Conservation (phyloP, 441 rosid species). For the Euphorbia corollata region DNA sequence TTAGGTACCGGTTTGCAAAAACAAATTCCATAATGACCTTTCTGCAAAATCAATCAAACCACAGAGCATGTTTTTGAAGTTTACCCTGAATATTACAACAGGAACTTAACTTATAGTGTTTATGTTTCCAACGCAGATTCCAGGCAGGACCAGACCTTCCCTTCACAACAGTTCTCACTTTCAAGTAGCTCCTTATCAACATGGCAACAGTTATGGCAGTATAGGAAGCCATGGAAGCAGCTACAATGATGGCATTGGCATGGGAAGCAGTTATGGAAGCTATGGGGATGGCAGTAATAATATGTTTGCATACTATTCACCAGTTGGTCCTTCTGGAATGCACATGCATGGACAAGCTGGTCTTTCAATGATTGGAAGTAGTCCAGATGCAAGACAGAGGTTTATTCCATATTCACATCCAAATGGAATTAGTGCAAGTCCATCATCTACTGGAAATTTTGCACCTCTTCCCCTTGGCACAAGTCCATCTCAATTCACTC, state of each 20-base stretch:
- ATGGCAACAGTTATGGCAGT: conserved; percentile 89
- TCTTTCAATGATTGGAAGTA: conserved; percentile 70
- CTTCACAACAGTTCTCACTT: conserved; percentile 79
- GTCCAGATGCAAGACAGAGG: conserved; percentile 88
- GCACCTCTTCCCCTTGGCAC: conserved; percentile 92
- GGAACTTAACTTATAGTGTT: not conserved
- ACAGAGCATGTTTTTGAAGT: not conserved
- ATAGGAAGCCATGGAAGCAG: conserved; percentile 85
- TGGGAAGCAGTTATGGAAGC: conserved; percentile 90
- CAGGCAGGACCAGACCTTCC: conserved; percentile 60
- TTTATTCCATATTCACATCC: conserved; percentile 72
- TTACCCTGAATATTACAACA: not conserved
- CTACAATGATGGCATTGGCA: conserved; percentile 75
- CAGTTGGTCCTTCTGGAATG: conserved; percentile 79
- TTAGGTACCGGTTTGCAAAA: too few relatives aligned
- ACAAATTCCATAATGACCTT: too few relatives aligned
- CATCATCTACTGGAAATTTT: conserved; percentile 60
- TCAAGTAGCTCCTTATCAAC: conserved; percentile 61
- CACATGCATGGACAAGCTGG: conserved; percentile 70
- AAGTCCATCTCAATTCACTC: conserved; percentile 97
- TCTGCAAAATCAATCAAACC: not conserved
- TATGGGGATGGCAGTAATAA: conserved; percentile 63
- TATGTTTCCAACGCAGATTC: conserved; percentile 40
- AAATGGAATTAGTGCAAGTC: conserved; percentile 83
- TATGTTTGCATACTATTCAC: conserved; percentile 87